Evolutionary conservation across 352 stramenopile species (phyloP).

Genomic region (Globisporangium alternatum): DNA sequence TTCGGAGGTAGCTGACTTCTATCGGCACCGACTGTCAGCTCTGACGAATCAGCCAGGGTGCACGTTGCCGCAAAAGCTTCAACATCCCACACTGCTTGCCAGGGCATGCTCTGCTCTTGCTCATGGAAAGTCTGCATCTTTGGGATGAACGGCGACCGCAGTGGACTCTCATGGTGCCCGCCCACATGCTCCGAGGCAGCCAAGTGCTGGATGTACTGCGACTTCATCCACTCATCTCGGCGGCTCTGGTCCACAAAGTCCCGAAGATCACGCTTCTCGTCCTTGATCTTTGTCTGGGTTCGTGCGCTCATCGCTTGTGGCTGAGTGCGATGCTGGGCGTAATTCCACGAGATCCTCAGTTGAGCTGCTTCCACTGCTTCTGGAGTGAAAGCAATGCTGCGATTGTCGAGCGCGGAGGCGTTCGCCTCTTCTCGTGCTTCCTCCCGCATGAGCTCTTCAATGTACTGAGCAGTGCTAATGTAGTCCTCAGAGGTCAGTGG

Average conservation of each 20-base stretch:
- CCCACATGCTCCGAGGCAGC: constrained; percentile 7
- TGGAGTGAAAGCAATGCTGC: not conserved
- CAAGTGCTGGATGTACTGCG: constrained; percentile 25
- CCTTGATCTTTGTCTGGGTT: not conserved
- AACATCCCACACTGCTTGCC: constrained; percentile 23
- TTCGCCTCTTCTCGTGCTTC: constrained; percentile 17
- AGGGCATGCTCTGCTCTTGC: constrained; percentile 22
- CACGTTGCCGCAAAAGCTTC: not conserved
- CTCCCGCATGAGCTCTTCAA: constrained; percentile 45
- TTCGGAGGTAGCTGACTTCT: not conserved
- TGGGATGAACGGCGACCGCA: constrained; percentile 16
- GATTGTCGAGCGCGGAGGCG: not conserved
- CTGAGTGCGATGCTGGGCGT: constrained; percentile 4
- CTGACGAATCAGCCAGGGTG: not conserved
- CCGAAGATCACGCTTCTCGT: constrained; percentile 9
- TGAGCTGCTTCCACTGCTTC: constrained; percentile 16
- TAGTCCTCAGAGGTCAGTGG: constrained; percentile 46
- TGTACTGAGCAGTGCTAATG: constrained; percentile 41
- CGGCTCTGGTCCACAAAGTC: constrained; percentile 19
- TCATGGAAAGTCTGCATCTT: constrained; percentile 18
- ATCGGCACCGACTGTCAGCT: not conserved
- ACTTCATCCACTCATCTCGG: constrained; percentile 41
- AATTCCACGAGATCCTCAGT: constrained; percentile 29
- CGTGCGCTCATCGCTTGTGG: constrained; percentile 16
- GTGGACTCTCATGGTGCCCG: not conserved